These are phyloP conservation scores for Pisolithus thermaeus DNA, from an alignment of 1,284 basidiomycete species.

Conservation along the genomic window DNA sequence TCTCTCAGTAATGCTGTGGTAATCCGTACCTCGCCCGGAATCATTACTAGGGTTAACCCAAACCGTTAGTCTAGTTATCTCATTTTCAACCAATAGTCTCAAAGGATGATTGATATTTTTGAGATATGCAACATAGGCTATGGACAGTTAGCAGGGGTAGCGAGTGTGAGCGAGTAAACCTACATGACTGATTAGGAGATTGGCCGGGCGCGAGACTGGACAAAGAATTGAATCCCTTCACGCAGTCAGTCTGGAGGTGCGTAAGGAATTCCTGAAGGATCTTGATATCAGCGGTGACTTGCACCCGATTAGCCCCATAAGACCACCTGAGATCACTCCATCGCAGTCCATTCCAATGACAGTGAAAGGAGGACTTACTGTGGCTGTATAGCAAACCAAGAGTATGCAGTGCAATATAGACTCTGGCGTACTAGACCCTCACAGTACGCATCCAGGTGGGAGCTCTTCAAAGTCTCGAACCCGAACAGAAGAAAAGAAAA, in stretches of 20 bases:
- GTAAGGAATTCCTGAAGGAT: slow-evolving; percentile 80
- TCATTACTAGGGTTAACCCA: slow-evolving; percentile 91
- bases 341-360: background rate
- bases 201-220: slow-evolving; percentile 64
- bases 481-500: slow-evolving; percentile 91
- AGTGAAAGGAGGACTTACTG: slow-evolving; percentile 51
- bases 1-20: slow-evolving; percentile 52
- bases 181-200: slow-evolving; percentile 42
- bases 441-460: slow-evolving; percentile 78
- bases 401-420: slow-evolving; percentile 77
- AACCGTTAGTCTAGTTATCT: slow-evolving; percentile 80
- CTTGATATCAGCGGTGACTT: slow-evolving; percentile 85
- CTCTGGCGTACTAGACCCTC: slow-evolving; percentile 75
- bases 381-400: slow-evolving; percentile 89
- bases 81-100: slow-evolving; percentile 83
- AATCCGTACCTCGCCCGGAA: slow-evolving; percentile 58
- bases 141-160: slow-evolving; percentile 4
- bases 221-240: slow-evolving; percentile 59
- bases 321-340: slow-evolving; percentile 66
- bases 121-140: slow-evolving; percentile 57
- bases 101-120: slow-evolving; percentile 68
- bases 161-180: slow-evolving; percentile 18
- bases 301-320: slow-evolving; percentile 87
- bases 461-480: slow-evolving; percentile 88
- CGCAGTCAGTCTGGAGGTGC: slow-evolving; percentile 69